These are phyloP conservation scores for Leccinellum rugosiceps DNA, from an alignment of 768 basidiomycete species.

Conservation along the genomic window DNA sequence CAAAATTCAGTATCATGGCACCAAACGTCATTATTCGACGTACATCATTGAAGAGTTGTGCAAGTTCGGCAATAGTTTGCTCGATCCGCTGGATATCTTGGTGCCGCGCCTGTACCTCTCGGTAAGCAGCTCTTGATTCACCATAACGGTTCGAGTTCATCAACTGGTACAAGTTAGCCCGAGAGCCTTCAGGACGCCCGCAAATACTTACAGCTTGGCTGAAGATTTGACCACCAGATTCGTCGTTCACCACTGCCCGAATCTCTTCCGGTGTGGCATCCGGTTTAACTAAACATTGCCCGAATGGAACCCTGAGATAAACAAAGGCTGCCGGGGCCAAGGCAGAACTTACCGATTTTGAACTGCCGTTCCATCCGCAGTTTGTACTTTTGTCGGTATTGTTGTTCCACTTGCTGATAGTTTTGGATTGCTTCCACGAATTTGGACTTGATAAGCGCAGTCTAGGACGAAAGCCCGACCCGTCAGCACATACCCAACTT, in stretches of 20 bases:
- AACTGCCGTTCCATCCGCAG: conserved; percentile 83
- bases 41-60: conserved; percentile 94
- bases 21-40: conserved; percentile 21
- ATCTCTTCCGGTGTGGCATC: conserved; percentile 90
- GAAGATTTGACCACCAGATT: conserved; percentile 82
- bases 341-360: conserved; percentile 62
- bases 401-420: conserved; percentile 80
- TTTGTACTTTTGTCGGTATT: conserved; percentile 74
- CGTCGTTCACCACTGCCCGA: conserved; percentile 80
- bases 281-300: conserved; percentile 66
- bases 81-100: conserved; percentile 96
- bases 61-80: conserved; percentile 86
- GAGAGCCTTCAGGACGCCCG: neutral
- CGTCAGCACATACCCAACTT: conserved; percentile 18
- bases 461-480: conserved; percentile 34
- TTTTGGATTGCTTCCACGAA: conserved; percentile 85
- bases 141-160: conserved; percentile 90
- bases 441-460: conserved; percentile 63
- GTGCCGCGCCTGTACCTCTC: conserved; percentile 96
- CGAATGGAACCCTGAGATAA: neutral
- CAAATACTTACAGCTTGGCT: conserved; percentile 65
- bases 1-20: conserved; percentile 2
- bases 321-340: neutral
- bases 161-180: conserved; percentile 46
- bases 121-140: conserved; percentile 85